These are phyloP conservation scores for Arthrocladium fulminans DNA, from an alignment of 2,329 filamentous ascomycete species.

Conservation along the genomic window DNA sequence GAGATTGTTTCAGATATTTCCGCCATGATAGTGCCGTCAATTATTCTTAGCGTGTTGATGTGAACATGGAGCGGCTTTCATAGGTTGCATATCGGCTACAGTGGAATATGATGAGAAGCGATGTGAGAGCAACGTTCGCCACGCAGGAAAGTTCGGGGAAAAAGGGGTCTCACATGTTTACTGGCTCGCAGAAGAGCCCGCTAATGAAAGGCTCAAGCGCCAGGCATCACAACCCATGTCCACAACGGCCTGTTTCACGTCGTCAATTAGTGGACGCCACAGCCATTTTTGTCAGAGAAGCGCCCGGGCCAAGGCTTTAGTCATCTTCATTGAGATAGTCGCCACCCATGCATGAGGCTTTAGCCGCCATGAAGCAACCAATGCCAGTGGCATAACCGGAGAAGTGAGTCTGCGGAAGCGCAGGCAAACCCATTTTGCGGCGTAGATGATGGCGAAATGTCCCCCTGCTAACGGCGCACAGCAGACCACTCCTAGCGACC, in stretches of 20 bases:
- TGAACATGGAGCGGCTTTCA: not conserved
- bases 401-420: no score
- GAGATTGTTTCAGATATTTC: conserved; percentile 2
- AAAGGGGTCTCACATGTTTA: no score
- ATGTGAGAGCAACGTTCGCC: no score
- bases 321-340: not conserved
- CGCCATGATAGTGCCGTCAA: not conserved
- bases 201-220: not conserved
- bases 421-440: no score
- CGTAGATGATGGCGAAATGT: no score
- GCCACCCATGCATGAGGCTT: not conserved
- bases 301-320: not conserved
- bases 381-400: not conserved
- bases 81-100: not conserved
- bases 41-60: not conserved
- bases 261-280: not conserved
- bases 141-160: no score
- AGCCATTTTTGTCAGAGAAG: not conserved
- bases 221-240: not conserved
- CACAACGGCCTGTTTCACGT: not conserved
- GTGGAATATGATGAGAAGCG: not conserved
- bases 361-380: not conserved
- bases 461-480: no score
- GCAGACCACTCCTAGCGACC: no score
- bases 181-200: not conserved